A percentile compares a stretch with the other conserved stretches of the same genome.
Evolutionary conservation across 306 rosid genomes (phyloP).

Genomic region (cucumber (Cucumis sativus)): DNA sequence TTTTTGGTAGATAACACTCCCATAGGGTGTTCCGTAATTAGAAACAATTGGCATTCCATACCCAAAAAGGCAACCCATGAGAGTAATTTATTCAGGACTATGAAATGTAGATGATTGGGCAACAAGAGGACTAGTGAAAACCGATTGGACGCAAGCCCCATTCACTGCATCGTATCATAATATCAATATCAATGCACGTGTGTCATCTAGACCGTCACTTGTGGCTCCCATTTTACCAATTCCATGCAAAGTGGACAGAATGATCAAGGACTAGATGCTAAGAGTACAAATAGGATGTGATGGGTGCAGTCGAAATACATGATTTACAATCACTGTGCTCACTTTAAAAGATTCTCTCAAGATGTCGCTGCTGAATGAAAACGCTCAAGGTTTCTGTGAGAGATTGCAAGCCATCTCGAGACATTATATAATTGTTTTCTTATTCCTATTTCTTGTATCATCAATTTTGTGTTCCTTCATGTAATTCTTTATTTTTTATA

Average conservation of each 20-base stretch:
- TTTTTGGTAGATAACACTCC: constrained; percentile 27
- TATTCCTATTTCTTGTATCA: not conserved
- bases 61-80: constrained; percentile 30
- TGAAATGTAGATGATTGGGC: constrained; percentile 48
- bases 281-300: constrained; percentile 20
- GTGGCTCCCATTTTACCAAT: not conserved
- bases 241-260: not conserved
- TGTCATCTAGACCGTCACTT: constrained; percentile 3
- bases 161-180: constrained; percentile 31
- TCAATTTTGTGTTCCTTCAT: not conserved
- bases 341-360: constrained; percentile 27
- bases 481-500: not conserved
- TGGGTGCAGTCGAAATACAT: constrained; percentile 39
- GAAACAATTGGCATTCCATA: constrained; percentile 19
- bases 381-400: constrained; percentile 8
- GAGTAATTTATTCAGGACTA: constrained; percentile 20
- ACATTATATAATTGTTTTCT: not conserved
- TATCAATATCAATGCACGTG: constrained; percentile 21
- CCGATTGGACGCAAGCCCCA: constrained; percentile 41
- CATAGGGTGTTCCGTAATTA: constrained; percentile 24
- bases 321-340: constrained; percentile 37
- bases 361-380: constrained; percentile 32
- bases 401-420: not conserved
- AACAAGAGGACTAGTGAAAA: constrained; percentile 28
- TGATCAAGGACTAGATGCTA: constrained; percentile 24